Evolutionary conservation across 2,329 filamentous ascomycete species (phyloP), one percentile per base, ranked within the genome.

Genomic region (Ramularia endophylla): DNA sequence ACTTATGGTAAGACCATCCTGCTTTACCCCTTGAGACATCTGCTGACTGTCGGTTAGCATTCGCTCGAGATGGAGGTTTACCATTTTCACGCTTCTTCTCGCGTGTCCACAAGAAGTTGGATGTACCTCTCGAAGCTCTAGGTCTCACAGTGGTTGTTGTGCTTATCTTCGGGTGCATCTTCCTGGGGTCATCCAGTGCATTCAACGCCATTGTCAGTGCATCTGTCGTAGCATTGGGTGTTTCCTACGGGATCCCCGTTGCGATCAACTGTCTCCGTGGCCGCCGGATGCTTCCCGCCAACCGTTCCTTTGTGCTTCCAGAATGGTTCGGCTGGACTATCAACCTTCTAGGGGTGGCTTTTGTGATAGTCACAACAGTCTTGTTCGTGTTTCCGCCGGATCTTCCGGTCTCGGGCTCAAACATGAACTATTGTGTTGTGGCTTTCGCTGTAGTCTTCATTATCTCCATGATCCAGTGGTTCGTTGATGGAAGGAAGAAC

Each of bases 161-260:
- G 7, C 38, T 62, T 8, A 49, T 64, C 17, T 62, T 65, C 33
- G 62, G 62, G 4, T 55, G 52, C 44, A 62, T 65, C 43, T 62
- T 63, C 49, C 47, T 65, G 13, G 61, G 61, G n/a, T 62, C 59
- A 2, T 57, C 51, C 20, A 57, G 53, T 36, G 61, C 62, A 1
- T 64, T 64, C 57, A 64, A 62, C 43, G 62, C 62, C 37, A 63
- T 65, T 34, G 53, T 57, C 33, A 58, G 56, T 22, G 62, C 62
- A 15, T 83, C 81, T 0, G 83, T 88, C 0, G 82, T 87, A 6
- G 77, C 83, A 1, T 71, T 89, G 0, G 78, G 81, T 5, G 65
- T 88, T 4, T 82, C 81, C 2, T 89, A 89, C 52, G 84, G 76
- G 5, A 85, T 89, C 28, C 85, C 85, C 0, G 77, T 86, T 34